Percentiles rank a stretch among this genome's conserved stretches.
These are phyloP conservation scores for Kodamaea ohmeri DNA, from an alignment of 1,139 yeast genomes.

Conservation along the genomic window DNA sequence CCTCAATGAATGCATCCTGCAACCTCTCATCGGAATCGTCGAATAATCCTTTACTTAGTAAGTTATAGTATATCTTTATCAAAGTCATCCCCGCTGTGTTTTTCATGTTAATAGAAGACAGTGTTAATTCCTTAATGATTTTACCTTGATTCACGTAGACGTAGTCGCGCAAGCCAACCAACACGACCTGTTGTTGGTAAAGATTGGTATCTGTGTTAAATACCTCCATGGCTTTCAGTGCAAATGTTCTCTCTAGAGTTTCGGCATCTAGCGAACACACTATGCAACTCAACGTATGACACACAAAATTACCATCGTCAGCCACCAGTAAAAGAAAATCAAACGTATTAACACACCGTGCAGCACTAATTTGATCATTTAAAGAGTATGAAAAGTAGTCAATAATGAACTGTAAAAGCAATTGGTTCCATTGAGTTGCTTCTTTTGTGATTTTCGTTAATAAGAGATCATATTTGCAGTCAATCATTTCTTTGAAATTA, in stretches of 20 bases:
- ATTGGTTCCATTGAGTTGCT: not conserved
- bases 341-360: conserved; percentile 6
- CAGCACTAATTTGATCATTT: conserved; percentile 4
- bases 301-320: conserved; percentile 2
- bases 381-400: conserved; percentile 10
- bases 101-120: not conserved
- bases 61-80: not conserved
- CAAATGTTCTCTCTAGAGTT: conserved; percentile 8
- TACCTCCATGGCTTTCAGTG: not conserved
- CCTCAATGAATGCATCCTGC: conserved; percentile 7
- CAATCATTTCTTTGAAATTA: not conserved
- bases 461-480: conserved; percentile 4
- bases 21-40: not conserved
- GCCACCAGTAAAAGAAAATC: conserved; percentile 4
- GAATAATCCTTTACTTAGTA: not conserved
- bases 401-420: conserved; percentile 5
- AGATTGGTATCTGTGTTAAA: not conserved
- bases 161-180: conserved; percentile 13
- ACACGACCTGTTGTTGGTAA: conserved; percentile 2
- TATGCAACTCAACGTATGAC: conserved; percentile 8
- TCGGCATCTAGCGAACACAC: conserved; percentile 12
- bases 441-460: conserved; percentile 2
- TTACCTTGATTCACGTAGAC: conserved; percentile 9
- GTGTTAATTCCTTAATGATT: conserved; percentile 2
- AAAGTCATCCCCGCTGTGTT: conserved; percentile 1